Evolutionary conservation across 1,284 basidiomycete genomes (phyloP), one percentile per base, ranked within the genome.

Genomic region (Ceratobasidium sp.): DNA sequence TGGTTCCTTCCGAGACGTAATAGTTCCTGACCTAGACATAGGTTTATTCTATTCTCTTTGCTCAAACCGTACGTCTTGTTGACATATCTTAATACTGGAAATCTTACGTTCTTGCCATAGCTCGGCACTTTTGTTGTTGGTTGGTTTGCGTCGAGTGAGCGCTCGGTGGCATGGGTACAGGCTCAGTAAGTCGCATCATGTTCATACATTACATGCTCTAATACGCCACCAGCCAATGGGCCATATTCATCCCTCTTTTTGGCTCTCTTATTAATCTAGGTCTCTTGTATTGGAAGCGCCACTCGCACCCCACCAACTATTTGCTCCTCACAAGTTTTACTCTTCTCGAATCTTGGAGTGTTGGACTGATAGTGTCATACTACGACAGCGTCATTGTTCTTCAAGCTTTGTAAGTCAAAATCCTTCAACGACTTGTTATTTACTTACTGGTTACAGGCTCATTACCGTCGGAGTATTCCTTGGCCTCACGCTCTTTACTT

Each of bases 391-490:
- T 80, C n/a, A 84, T 95, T 62, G 90, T 97, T n/a, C 81, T 96
- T 30, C 91, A 96, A 79, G 94, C 94, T 1, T 80, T 96, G 88
- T 92, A 78, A 79, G 89, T 82, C 43, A 32, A 55, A 61, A 14
- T 64, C 28, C n/a, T 48, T 18, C 32, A 32, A 58, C 21, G 10
- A 32, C 16, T 23, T 32, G 74, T 71, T 61, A 18, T 18, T 23
- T 77, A 72, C 73, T 78, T 30, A 75, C 74, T 34, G 36, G 70
- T 36, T 69, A 0, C 74, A 92, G 90, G 72, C 78, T 94, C 57
- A 93, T 96, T 77, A 96, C 94, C 0, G 82, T 91, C 16, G 93
- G 94, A 39, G 88, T 95, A 55, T 97, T 97, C 86, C 80, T 93
- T 55, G 94, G 94, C 2, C 82, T 96, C 73, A 94, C 92, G 0